Conservation (phyloP, 1,284 basidiomycete genomes). For the Heterobasidion annosum region DNA sequence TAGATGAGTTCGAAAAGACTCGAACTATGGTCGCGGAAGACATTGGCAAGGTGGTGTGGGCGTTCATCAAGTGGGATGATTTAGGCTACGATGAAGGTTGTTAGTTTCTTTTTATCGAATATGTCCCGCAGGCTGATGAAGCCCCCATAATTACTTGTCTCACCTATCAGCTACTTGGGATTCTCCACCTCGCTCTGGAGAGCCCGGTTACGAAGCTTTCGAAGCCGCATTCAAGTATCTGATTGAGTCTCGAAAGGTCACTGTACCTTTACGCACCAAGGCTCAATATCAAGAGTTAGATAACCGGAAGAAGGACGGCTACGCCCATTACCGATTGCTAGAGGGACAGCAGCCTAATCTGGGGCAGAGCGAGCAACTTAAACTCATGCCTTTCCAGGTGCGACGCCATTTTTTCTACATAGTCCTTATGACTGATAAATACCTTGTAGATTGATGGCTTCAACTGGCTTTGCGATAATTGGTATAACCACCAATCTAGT, state of each 20-base stretch:
- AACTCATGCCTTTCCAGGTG: constrained; percentile 83
- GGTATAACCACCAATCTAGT: constrained; percentile 81
- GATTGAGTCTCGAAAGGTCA: constrained; percentile 53
- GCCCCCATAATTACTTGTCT: background rate
- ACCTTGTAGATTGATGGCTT: constrained; percentile 72
- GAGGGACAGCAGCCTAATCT: constrained; percentile 45
- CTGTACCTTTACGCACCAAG: constrained; percentile 42
- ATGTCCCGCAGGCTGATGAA: background rate
- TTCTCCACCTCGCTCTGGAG: constrained; percentile 61
- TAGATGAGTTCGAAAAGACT: constrained; percentile 1
- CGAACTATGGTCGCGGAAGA: constrained; percentile 33
- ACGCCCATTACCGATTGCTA: constrained; percentile 30
- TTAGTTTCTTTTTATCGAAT: constrained; percentile 8
- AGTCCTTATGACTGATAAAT: background rate
- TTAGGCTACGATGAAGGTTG: constrained; percentile 83
- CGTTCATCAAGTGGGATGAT: constrained; percentile 86
- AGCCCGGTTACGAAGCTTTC: constrained; percentile 56
- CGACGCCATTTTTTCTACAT: constrained; percentile 9
- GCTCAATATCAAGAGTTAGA: constrained; percentile 31
- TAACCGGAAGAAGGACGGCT: constrained; percentile 37
- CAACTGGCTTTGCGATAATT: constrained; percentile 88
- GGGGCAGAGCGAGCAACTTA: constrained; percentile 51
- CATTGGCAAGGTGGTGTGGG: constrained; percentile 60
- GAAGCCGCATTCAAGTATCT: constrained; percentile 57
- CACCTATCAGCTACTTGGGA: constrained; percentile 74